These are phyloP conservation scores for Lanzia echinophila DNA, from an alignment of 2,329 filamentous ascomycete species.

Conservation along the genomic window DNA sequence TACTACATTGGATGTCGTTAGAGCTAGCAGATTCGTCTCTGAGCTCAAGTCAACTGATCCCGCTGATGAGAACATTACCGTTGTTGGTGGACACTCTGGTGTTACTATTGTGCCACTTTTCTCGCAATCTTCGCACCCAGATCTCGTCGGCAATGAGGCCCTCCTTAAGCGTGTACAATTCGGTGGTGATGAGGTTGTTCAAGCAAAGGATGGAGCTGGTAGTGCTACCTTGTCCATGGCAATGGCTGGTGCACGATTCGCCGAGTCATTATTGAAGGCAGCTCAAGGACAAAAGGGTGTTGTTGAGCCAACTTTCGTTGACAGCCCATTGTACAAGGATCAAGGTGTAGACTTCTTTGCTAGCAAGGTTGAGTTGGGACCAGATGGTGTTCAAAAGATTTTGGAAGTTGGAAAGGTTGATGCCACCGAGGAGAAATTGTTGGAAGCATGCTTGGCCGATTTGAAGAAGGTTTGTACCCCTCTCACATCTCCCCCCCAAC, in stretches of 20 bases:
- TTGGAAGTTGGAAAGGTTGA: constrained; percentile 79
- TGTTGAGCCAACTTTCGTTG: constrained; percentile 92
- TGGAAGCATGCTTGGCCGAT: constrained; percentile 78
- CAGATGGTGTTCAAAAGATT: constrained; percentile 93
- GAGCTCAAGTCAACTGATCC: constrained; percentile 90
- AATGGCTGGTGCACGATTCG: constrained; percentile 78
- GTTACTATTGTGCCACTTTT: constrained; percentile 98
- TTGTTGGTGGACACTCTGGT: constrained; percentile 94
- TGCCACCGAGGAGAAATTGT: constrained; percentile 78
- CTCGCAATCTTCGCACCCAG: constrained; percentile 83
- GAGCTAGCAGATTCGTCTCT: constrained; percentile 93
- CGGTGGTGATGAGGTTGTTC: constrained; percentile 96
- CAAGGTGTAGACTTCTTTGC: constrained; percentile 97
- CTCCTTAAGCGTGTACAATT: constrained; percentile 91
- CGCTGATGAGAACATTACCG: constrained; percentile 86
- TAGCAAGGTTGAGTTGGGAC: constrained; percentile 90
- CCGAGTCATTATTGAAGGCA: constrained; percentile 90
- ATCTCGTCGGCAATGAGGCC: constrained; percentile 69
- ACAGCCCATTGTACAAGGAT: constrained; percentile 97
- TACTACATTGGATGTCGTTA: constrained; percentile 96
- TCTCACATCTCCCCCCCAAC: neutral
- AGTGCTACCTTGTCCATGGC: constrained; percentile 98
- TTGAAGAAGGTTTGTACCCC: constrained; percentile 53
- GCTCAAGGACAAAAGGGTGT: constrained; percentile 91
- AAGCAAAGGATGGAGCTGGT: constrained; percentile 97